Percentiles rank a stretch among this genome's conserved stretches.
These are phyloP conservation scores for Toxicodendron radicans DNA, from an alignment of 345 rosid species.

Conservation along the genomic window DNA sequence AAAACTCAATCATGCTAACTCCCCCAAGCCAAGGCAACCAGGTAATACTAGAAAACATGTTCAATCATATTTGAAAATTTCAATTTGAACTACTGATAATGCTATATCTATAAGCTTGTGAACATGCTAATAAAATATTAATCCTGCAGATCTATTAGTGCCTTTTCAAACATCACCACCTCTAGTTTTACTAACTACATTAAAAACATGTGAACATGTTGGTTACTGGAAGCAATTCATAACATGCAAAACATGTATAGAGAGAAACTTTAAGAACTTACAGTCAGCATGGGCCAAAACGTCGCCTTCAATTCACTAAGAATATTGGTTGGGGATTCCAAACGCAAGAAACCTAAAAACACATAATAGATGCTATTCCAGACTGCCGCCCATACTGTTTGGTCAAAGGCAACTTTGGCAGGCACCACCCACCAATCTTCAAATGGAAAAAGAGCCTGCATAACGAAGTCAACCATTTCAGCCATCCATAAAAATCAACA, in stretches of 20 bases:
- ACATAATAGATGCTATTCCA: conserved; percentile 86
- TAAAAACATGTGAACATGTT: background rate
- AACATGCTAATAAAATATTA: background rate
- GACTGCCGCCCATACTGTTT: conserved; percentile 81
- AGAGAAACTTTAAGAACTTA: conserved; percentile 26
- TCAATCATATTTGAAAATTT: background rate
- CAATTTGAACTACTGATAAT: background rate
- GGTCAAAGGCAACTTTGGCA: conserved; percentile 85
- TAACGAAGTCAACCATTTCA: conserved; percentile 26
- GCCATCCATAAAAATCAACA: conserved; percentile 7
- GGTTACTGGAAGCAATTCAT: background rate
- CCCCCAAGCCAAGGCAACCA: background rate
- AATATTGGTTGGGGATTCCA: conserved; percentile 59
- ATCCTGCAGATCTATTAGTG: background rate
- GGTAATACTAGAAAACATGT: background rate
- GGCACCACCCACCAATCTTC: conserved; percentile 95
- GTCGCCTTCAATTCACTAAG: conserved; percentile 62
- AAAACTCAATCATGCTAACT: background rate
- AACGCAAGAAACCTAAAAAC: conserved; percentile 67
- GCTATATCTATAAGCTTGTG: too few relatives aligned
- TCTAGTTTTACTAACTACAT: background rate
- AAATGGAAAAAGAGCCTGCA: conserved; percentile 77
- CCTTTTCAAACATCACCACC: conserved; percentile 4
- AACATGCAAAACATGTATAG: background rate
- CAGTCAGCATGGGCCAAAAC: conserved; percentile 80